These are phyloP conservation scores for Colletotrichum somersetense DNA, from an alignment of 2,329 filamentous ascomycete species.

Conservation along the genomic window DNA sequence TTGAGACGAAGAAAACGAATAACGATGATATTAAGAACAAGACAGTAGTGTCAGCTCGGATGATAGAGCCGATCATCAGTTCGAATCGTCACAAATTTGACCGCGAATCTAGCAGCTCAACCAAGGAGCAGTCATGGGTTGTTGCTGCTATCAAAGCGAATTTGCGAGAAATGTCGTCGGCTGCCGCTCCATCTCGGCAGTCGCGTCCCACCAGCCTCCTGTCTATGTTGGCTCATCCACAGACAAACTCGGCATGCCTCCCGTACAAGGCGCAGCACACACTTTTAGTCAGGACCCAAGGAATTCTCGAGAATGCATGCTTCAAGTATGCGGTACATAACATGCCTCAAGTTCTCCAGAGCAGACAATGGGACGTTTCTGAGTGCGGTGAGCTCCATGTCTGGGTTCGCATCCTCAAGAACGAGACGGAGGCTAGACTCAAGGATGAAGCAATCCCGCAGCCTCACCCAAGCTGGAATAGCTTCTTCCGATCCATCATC, in stretches of 20 bases:
- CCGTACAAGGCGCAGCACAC: constrained; percentile 2
- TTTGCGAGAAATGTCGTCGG: neutral
- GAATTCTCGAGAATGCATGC: neutral
- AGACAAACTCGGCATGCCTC: neutral
- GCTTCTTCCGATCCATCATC: constrained; percentile 1
- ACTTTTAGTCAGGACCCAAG: neutral
- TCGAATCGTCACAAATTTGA: neutral
- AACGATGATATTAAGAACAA: neutral
- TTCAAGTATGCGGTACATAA: neutral
- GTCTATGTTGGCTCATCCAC: neutral
- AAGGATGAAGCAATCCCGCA: neutral
- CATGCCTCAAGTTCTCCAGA: neutral
- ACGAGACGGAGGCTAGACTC: neutral
- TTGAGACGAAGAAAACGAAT: neutral
- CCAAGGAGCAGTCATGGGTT: neutral
- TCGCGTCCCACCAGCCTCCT: neutral
- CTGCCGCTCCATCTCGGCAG: neutral
- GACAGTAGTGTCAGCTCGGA: neutral
- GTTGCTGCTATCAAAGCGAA: neutral
- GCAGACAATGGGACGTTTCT: neutral
- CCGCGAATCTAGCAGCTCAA: neutral
- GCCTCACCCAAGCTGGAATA: neutral
- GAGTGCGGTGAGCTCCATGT: constrained; percentile 1
- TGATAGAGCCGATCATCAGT: neutral
- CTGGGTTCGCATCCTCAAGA: neutral